Base-by-base conservation (phyloP, 345 rosid species). In the Durio zibethinus region DNA sequence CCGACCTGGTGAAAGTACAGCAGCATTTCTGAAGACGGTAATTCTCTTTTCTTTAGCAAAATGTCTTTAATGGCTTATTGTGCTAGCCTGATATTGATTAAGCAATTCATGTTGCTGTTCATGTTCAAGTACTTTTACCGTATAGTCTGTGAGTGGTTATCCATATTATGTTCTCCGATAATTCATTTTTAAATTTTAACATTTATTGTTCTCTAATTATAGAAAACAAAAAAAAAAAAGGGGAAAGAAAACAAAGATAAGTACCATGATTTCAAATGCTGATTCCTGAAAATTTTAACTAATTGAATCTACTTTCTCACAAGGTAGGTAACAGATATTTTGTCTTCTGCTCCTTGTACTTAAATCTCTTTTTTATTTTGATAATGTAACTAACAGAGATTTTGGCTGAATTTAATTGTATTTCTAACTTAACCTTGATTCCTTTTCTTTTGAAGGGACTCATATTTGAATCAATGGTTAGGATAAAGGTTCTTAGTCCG, bases 1-100 rank as follows among this genome's bases (percentile, higher is more conserved):
- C 80, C 89, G 95, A 25, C 98, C 95, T 14, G 98, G 99, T 38
- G 93, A 93, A 96, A 93, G 90, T 78, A 96, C 99, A 29, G 95
- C 97, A 10, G 86, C 93, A 74, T 96, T 73, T 86, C 82, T 93
- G 79, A 92, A 93, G 80, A 93, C 90, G 76, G 99, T 96, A 91
- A 84, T 79, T 79, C 40, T 38, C 8, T 38, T 35, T 72, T 67
- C 68, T 40, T 10, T 6, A 50, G 57, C 18, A 43, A 42, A 53
- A 10, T 59, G 15, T 42, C 53, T 35, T 48, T 60, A 60, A 7
- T 5, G 29, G 5, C 36, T 16, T 38, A 74, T 20, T 71, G n/a
- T 69, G 38, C 42, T 53, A 54, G 48, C 64, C 38, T 52, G 61
- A 29, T 72, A 3, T 72, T 65, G 18, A 33, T 18, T 10, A n/a